Evolutionary conservation across 495 filamentous ascomycete genomes (phyloP).

Genomic region (Collariella sp.): DNA sequence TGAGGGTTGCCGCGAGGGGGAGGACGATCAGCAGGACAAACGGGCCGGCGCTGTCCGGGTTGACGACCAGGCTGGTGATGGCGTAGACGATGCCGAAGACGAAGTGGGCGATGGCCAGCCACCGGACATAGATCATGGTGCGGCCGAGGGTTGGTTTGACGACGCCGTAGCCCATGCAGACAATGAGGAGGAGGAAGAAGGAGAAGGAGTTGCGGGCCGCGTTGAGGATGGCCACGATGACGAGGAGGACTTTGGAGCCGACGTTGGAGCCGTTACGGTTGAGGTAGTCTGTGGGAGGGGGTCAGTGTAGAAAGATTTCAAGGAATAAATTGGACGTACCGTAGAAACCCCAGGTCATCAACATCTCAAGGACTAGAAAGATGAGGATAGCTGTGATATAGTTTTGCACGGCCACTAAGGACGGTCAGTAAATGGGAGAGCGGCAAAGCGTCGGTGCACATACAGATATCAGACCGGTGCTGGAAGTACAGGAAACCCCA

Average conservation of each 20-base stretch:
- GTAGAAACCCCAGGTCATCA: conserved; percentile 98
- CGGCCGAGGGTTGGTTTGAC: conserved; percentile 90
- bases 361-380: conserved; percentile 89
- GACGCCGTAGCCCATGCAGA: conserved; percentile 99
- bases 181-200: conserved; percentile 96
- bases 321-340: too few species aligned
- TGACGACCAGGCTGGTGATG: conserved; percentile 79
- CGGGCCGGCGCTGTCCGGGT: conserved; percentile 70
- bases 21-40: conserved; percentile 93
- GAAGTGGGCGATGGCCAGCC: conserved; percentile 84
- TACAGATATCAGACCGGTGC: conserved; percentile 84
- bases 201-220: conserved; percentile 94
- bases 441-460: conserved; percentile 18
- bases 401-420: conserved; percentile 87
- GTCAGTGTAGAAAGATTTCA: background rate
- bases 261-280: conserved; percentile 80
- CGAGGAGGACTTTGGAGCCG: conserved; percentile 76
- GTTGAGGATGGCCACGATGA: conserved; percentile 84
- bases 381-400: conserved; percentile 97
- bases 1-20: conserved; percentile 83
- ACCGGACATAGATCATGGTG: conserved; percentile 91
- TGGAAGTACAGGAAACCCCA: conserved; percentile 97
- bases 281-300: conserved; percentile 57
- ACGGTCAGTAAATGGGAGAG: conserved; percentile 27
- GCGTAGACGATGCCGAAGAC: conserved; percentile 91